Base-by-base conservation (phyloP, 2,329 filamentous ascomycete species). In the Coleophoma cylindrospora region DNA sequence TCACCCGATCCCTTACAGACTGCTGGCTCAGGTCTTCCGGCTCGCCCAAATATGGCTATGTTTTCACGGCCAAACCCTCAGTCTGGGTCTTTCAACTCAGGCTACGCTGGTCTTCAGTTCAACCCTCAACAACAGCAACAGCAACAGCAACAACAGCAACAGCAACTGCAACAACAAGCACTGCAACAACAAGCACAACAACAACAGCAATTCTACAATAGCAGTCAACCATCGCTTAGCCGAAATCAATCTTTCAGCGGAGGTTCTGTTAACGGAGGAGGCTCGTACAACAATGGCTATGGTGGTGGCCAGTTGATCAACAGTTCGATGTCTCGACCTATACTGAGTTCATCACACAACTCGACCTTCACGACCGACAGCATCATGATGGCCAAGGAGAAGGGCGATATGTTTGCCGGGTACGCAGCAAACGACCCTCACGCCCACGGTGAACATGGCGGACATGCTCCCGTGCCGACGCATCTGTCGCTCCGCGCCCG, bases 401-500 rank as follows among this genome's bases (percentile, higher is more conserved):
- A 49, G 27, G 43, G 40, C 14, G 49, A 50, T 40, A 47, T 15
- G 17, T n/a, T 38, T 34, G 14, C 45, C 38, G 40, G 37, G 11
- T 40, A 33, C 6, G n/a, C 14, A 10, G 38, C 37, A 19, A 21
- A 40, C n/a, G 41, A 33, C 19, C 21, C 32, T 32, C 36, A 43
- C n/a, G 43, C 21, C 27, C 44, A 52, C 27, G 40, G 49, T 37
- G 41, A 46, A 11, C 50, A 58, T 37, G 47, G 50, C n/a, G n/a
- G 43, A 7, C n/a, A 50, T 13, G 40, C 46, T 14, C 34, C 50
- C 8, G 34, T 33, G 14, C 41, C 15, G 14, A 44, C 22, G 27
- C 17, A 45, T 22, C 47, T 57, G 10, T 48, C 49, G 8, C 34
- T 51, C 27, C 55, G 47, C 40, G 55, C 51, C 36, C 52, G 58